A percentile compares a stretch with the other conserved stretches of the same genome.
Conservation (phyloP, 306 rosid genomes). For the Vigna hirtella region DNA sequence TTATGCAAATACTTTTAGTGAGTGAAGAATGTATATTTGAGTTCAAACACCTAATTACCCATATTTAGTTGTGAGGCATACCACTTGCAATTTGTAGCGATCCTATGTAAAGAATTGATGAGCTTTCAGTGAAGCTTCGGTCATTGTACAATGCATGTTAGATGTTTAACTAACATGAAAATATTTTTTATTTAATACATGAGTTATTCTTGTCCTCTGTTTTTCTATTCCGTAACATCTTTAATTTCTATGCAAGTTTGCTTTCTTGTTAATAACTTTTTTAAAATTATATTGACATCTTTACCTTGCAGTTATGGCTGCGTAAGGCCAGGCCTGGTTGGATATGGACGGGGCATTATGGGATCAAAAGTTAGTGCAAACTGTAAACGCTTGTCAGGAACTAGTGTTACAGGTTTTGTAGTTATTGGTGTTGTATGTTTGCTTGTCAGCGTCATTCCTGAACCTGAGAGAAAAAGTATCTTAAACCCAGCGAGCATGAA, state of each 20-base stretch:
- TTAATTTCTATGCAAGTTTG: conserved; percentile 33
- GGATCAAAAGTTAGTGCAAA: conserved; percentile 94
- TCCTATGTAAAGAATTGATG: not conserved
- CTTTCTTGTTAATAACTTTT: conserved; percentile 21
- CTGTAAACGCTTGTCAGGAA: conserved; percentile 96
- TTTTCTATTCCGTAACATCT: not conserved
- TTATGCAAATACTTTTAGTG: conserved; percentile 7
- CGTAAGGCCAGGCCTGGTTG: conserved; percentile 92
- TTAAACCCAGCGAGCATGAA: conserved; percentile 99
- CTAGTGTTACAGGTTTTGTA: conserved; percentile 98
- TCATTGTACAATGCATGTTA: not conserved
- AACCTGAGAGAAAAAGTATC: conserved; percentile 62
- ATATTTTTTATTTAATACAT: not conserved
- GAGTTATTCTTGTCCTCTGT: not conserved
- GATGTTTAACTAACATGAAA: not conserved
- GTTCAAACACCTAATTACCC: conserved; percentile 15
- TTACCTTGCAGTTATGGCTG: conserved; percentile 76
- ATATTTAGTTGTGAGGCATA: not conserved
- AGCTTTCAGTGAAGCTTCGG: not conserved
- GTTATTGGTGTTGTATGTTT: conserved; percentile 97
- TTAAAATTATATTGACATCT: conserved; percentile 14
- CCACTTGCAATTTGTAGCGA: conserved; percentile 7
- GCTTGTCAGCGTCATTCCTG: conserved; percentile 94
- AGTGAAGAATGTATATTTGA: conserved; percentile 18
- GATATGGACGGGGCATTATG: conserved; percentile 97